Evolutionary conservation across 176 grass and related monocot species (phyloP), one percentile per base, ranked within the genome.

Genomic region (Hordeum vulgare): DNA sequence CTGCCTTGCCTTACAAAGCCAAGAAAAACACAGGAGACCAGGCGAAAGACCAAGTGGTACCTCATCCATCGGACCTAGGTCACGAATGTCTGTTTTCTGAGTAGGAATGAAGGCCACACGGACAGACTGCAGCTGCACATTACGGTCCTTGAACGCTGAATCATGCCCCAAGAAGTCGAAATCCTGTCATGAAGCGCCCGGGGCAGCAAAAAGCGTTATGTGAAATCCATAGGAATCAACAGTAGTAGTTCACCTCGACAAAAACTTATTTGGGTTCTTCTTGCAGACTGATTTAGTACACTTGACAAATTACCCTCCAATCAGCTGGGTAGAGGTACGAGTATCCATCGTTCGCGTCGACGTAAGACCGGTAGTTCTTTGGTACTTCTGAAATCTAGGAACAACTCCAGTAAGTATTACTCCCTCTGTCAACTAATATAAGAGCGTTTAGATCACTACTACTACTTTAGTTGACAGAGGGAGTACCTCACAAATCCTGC

Each of bases 61-160:
- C 91, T 98, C 96, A 39, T 95, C 93, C 96, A 95, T 98, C 12
- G 89, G 85, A 81, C 96, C 93, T n/a, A 98, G 80, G 62, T 98
- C 96, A 57, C 80, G 96, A 6, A 93, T 59, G 74, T 95, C 96
- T 11, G 85, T 98, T 88, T 95, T 98, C 7, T 76, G 86, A 3
- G 96, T 98, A 23, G 96, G 96, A 65, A 92, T 78, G 59, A 98
- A 98, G 17, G 82, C 87, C 54, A 98, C 90, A 24, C 93, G 92
- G 15, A 98, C 96, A 85, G 78, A 84, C 17, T 98, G 96, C 56
- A 98, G 85, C 12, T 93, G 89, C 20, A 90, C 54, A 71, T 90
- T 91, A 15, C 80, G 75, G 74, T 98, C 96, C 83, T 95, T 98
- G 79, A 98, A 95, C 53, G 96, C 93, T 28, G 96, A 98, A 74